Conservation (phyloP, 2,329 filamentous ascomycete genomes). For the Penicillium vulpinum region DNA sequence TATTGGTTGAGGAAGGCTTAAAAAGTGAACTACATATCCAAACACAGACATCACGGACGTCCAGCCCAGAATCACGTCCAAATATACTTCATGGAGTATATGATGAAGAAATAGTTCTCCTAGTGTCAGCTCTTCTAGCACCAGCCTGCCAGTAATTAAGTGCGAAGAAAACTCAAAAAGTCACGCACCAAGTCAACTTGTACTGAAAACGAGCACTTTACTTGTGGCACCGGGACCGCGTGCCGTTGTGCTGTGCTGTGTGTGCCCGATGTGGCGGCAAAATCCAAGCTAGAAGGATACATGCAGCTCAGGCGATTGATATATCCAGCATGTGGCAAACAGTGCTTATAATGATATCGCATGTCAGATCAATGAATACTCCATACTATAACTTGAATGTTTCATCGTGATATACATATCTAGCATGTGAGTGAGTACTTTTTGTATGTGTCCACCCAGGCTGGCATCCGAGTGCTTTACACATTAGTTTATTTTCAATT, state of each 20-base stretch:
- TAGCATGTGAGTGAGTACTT: neutral
- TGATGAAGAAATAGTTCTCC: neutral
- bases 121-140: too few species aligned
- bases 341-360: neutral
- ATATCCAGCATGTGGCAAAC: slow-evolving; percentile 3
- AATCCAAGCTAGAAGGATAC: slow-evolving; percentile 1
- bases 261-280: neutral
- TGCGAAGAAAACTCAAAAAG: neutral
- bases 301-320: neutral
- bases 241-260: slow-evolving; percentile 1
- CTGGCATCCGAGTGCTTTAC: neutral
- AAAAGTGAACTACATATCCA: neutral
- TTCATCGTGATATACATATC: neutral
- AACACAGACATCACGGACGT: neutral
- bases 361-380: neutral
- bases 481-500: neutral
- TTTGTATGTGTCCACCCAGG: neutral
- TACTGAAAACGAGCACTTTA: neutral
- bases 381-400: neutral
- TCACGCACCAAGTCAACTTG: neutral
- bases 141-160: neutral
- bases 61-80: accelerated
- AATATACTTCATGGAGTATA: neutral
- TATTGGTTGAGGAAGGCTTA: neutral
- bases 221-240: slow-evolving; percentile 1